Evolutionary conservation across 164 flowering plant species (phyloP).

Genomic region (Macadamia integrifolia): DNA sequence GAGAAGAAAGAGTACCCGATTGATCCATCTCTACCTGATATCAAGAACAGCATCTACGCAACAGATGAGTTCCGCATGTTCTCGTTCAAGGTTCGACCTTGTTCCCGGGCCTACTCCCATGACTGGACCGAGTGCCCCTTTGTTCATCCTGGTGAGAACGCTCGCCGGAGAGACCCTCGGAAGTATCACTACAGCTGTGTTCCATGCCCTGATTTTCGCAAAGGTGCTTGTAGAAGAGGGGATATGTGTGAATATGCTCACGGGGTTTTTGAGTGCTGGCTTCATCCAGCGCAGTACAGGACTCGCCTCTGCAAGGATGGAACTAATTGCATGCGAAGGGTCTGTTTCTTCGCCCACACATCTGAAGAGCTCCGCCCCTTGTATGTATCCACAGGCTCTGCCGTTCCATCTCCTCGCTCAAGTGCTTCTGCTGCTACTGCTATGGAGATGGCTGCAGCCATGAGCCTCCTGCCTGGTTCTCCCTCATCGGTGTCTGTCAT

Average conservation of each 20-base stretch:
- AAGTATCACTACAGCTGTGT: slow-evolving; percentile 64
- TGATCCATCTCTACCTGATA: slow-evolving; percentile 59
- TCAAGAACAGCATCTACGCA: slow-evolving; percentile 50
- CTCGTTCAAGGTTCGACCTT: slow-evolving; percentile 56
- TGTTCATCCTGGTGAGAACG: slow-evolving; percentile 72
- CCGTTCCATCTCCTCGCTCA: slow-evolving; percentile 48
- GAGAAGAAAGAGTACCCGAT: slow-evolving; percentile 59
- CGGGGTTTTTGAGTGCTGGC: slow-evolving; percentile 73
- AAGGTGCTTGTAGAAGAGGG: slow-evolving; percentile 54
- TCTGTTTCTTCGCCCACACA: slow-evolving; percentile 63
- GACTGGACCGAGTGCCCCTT: slow-evolving; percentile 80
- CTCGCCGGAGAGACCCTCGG: slow-evolving; percentile 58
- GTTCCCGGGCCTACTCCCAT: slow-evolving; percentile 66
- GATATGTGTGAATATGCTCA: slow-evolving; percentile 68
- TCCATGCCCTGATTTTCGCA: slow-evolving; percentile 62
- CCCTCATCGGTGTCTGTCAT: slow-evolving; percentile 24
- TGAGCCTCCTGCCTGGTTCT: slow-evolving; percentile 35
- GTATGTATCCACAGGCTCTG: slow-evolving; percentile 52
- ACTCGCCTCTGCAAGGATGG: slow-evolving; percentile 67
- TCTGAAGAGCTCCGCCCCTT: slow-evolving; percentile 57
- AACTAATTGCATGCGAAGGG: slow-evolving; percentile 36
- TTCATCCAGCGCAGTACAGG: slow-evolving; percentile 62
- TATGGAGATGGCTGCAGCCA: slow-evolving; percentile 39
- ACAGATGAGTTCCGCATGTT: slow-evolving; percentile 68
- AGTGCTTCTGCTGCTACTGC: slow-evolving; percentile 21